Evolutionary conservation across 805 yeast genomes (phyloP).

Genomic region (Naumovozyma castellii): DNA sequence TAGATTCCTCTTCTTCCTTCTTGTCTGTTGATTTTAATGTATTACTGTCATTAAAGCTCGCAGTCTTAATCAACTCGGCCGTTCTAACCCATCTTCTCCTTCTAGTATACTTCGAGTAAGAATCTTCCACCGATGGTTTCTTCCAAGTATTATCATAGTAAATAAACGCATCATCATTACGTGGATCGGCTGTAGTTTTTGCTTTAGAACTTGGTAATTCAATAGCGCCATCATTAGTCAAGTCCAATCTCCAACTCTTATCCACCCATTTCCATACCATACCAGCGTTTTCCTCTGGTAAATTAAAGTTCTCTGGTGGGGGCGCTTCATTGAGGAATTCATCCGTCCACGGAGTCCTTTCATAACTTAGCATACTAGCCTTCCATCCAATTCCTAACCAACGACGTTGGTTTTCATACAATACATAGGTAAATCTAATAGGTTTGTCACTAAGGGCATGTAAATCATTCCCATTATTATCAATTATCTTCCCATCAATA

Average conservation of each 20-base stretch:
- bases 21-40: neutral
- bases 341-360: constrained; percentile 94
- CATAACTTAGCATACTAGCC: constrained; percentile 81
- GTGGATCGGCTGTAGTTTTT: constrained; percentile 54
- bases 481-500: constrained; percentile 2
- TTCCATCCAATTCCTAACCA: constrained; percentile 99
- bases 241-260: constrained; percentile 80
- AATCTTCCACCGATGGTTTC: constrained; percentile 76
- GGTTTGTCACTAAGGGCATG: constrained; percentile 31
- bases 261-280: constrained; percentile 95
- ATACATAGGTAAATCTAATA: constrained; percentile 80
- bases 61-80: constrained; percentile 61
- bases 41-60: neutral
- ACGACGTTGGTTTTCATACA: constrained; percentile 89
- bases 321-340: constrained; percentile 84
- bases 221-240: constrained; percentile 81
- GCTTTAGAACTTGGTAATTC: constrained; percentile 54
- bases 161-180: constrained; percentile 74
- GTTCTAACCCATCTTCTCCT: constrained; percentile 94
- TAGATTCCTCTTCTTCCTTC: neutral
- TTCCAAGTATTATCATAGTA: constrained; percentile 93
- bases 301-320: constrained; percentile 66
- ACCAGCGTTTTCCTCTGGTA: constrained; percentile 54
- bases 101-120: constrained; percentile 84
- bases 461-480: neutral